Evolutionary conservation across 2,329 filamentous ascomycete genomes (phyloP), one percentile per base, ranked within the genome.

Genomic region (Ophiostoma quercus): DNA sequence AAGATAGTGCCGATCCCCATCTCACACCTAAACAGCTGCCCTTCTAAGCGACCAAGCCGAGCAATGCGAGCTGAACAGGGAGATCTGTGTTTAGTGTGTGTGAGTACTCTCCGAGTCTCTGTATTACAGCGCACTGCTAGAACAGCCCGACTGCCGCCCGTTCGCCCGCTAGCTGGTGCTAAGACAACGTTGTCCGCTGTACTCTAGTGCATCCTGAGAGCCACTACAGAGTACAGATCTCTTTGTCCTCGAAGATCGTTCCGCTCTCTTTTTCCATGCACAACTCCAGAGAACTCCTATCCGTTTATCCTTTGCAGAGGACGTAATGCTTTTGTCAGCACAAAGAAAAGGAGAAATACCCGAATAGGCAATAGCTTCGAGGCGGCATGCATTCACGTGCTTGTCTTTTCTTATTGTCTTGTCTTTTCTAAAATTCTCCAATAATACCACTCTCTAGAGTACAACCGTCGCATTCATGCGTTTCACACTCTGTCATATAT

Each of bases 221-320:
- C 41, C 16, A 47, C 41, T 19, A 47, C 41, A 1, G 4, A 19
- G 43, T n/a, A 34, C 34, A 57, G 51, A 12, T 12, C 1, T 57
- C 51, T 57, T 57, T 57, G 51, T 57, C 22, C 11, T 57, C 9
- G n/a, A 29, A 57, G 51, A 57, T 57, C 51, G n/a, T 57, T 57
- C 11, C 51, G 9, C 22, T 11, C 19, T 22, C 47, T 34, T 34
- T 34, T 34, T 8, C 34, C 34, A 34, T 34, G 34, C 25, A 29
- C 25, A 29, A 29, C 34, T 34, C 34, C 8, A 34, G 34, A n/a
- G 8, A 34, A 34, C 34, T 8, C 34, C 34, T 34, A 34, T 34
- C 34, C 34, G 34, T 6, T 34, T 34, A 34, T 34, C 34, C 34
- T 5, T 34, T 51, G 14, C 7, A 22, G 5, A 47, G 37, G 1